Evolutionary conservation across 2,329 filamentous ascomycete species (phyloP), one percentile per base, ranked within the genome.

Genomic region (Claviceps pazoutovae): DNA sequence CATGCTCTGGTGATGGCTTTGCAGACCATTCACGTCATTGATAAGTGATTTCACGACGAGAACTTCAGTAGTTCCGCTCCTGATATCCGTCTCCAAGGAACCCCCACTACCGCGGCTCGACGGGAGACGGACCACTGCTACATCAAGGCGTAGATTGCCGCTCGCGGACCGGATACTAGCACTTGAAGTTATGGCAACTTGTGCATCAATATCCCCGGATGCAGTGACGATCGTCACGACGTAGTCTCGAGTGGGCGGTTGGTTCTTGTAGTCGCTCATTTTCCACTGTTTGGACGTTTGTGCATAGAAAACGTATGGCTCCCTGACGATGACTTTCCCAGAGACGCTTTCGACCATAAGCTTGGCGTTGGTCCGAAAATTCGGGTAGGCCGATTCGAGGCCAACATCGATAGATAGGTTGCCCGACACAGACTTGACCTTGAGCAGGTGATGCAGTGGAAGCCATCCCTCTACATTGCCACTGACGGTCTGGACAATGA

Each of bases 361-460:
- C 37, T 13, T 16, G 37, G 37, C 37, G 4, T 38, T 11, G 11
- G 37, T 38, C 11, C 11, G 11, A 7, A 13, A 38, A 5, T 6
- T 11, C 11, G 37, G 4, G 37, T 38, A 11, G 1, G 37, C 7
- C 7, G 39, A 19, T 19, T 19, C 7, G 17, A 16, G 39, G n/a
- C 13, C 39, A 7, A 42, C 39, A 7, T 19, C n/a, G 3, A 19
- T 5, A 11, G 2, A 56, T 17, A 79, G 63, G 2, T 58, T 54
- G 8, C 76, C 75, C 0, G 74, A 74, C 0, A 63, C 66, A 2
- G 72, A 71, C n/a, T 63, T 57, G 11, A 76, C 54, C 34, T 65
- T 62, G 13, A 80, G 67, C 34, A 68, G 61, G 57, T 78, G 73
- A 59, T 71, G 74, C 1, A 79, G 64, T 0, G 76, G 73, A 65